Evolutionary conservation across 2,329 filamentous ascomycete genomes (phyloP).

Genomic region (Aspergillus awamori): DNA sequence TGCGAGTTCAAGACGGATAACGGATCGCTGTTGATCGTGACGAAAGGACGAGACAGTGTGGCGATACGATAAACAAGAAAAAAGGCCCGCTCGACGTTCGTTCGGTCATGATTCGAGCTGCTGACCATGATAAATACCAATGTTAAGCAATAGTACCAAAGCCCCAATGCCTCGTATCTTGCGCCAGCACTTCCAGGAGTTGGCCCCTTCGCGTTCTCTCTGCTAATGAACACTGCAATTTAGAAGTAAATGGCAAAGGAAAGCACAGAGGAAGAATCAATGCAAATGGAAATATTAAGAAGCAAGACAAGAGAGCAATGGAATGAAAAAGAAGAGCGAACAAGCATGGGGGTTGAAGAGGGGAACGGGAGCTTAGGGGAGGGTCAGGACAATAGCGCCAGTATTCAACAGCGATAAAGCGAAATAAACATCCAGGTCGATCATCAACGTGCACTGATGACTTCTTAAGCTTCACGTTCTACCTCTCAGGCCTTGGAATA

Average conservation of each 20-base stretch:
- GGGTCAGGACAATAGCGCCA: neutral
- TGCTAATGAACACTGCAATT: conserved; percentile 14
- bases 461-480: neutral
- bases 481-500: neutral
- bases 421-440: conserved; percentile 4
- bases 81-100: conserved; percentile 31
- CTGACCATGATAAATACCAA: conserved; percentile 35
- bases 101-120: conserved; percentile 32
- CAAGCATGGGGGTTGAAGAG: neutral
- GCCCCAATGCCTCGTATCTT: conserved; percentile 7
- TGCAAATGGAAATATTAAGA: neutral
- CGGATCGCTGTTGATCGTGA: conserved; percentile 27
- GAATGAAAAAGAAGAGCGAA: neutral
- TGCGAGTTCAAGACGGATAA: conserved; percentile 28
- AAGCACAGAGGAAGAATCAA: conserved; percentile 6
- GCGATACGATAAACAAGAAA: conserved; percentile 20
- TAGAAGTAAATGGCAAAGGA: conserved; percentile 12
- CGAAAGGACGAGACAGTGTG: conserved; percentile 27
- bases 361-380: neutral
- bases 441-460: neutral
- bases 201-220: neutral
- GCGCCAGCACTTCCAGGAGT: neutral
- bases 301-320: conserved; percentile 8
- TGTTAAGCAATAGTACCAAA: conserved; percentile 18
- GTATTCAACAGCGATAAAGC: neutral